Evolutionary conservation across 805 yeast species (phyloP).

Genomic region (Pichia paraexigua): DNA sequence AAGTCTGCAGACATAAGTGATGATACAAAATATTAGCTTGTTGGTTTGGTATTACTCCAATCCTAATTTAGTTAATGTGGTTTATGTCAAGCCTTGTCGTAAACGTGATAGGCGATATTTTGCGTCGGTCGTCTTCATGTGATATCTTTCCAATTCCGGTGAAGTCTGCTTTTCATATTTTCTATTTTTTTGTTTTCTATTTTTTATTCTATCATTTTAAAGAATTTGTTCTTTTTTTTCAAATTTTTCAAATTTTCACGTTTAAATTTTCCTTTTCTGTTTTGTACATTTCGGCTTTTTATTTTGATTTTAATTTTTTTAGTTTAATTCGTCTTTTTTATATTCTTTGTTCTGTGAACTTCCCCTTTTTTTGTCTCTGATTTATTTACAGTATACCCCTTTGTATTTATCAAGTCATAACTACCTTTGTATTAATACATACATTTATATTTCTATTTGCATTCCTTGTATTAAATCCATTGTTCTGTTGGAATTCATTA

Average conservation of each 20-base stretch:
- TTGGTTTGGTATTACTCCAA: neutral
- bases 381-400: neutral
- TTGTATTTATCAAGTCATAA: neutral
- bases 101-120: neutral
- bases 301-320: neutral
- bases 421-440: neutral
- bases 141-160: too few relatives aligned
- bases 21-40: too few relatives aligned
- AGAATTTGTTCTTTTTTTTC: too few relatives aligned
- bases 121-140: neutral
- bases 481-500: neutral
- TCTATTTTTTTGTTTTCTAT: too few relatives aligned
- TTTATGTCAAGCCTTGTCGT: neutral
- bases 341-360: neutral
- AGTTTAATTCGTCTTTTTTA: neutral
- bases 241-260: neutral
- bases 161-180: too few relatives aligned
- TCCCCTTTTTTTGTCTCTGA: neutral
- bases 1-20: conserved; percentile 37
- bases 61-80: neutral
- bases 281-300: neutral
- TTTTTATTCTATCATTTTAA: too few relatives aligned
- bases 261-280: neutral
- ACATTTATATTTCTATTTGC: neutral
- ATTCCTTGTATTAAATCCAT: neutral